Evolutionary conservation across 1,139 yeast species (phyloP).

Genomic region (Suhomyces coccinellae): DNA sequence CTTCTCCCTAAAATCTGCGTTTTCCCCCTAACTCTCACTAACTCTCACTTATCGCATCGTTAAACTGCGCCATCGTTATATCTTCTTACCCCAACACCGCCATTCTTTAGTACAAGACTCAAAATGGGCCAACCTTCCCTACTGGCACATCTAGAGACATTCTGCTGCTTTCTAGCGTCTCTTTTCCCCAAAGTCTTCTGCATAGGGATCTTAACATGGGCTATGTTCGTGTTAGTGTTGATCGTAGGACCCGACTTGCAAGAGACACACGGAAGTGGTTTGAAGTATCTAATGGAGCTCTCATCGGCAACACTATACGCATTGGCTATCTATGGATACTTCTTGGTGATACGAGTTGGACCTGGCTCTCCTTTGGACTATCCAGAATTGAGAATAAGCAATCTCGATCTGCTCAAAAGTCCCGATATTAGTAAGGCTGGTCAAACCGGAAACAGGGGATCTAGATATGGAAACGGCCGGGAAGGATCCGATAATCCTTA

Average conservation of each 20-base stretch:
- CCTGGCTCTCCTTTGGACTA: conserved; percentile 66
- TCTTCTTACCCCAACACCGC: too few relatives aligned
- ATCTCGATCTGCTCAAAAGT: conserved; percentile 13
- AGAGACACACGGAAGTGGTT: conserved; percentile 4
- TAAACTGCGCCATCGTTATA: neutral
- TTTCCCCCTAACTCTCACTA: neutral
- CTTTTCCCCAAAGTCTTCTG: conserved; percentile 64
- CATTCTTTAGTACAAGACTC: neutral
- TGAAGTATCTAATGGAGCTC: conserved; percentile 17
- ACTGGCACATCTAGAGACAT: conserved; percentile 16
- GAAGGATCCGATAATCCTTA: neutral
- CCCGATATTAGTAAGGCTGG: neutral
- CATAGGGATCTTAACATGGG: conserved; percentile 56
- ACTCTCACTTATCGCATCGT: neutral
- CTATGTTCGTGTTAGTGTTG: conserved; percentile 19
- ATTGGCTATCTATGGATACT: conserved; percentile 46
- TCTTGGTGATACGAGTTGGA: conserved; percentile 53
- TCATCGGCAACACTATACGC: conserved; percentile 23
- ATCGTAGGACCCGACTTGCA: conserved; percentile 17
- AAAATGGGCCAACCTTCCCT: neutral
- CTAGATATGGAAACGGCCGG: neutral
- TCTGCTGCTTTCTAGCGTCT: conserved; percentile 51
- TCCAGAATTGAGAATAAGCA: conserved; percentile 32
- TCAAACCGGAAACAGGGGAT: neutral
- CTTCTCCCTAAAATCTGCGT: too few relatives aligned